Conservation (phyloP, 2,329 filamentous ascomycete genomes). For the Penicillium nordicum region DNA sequence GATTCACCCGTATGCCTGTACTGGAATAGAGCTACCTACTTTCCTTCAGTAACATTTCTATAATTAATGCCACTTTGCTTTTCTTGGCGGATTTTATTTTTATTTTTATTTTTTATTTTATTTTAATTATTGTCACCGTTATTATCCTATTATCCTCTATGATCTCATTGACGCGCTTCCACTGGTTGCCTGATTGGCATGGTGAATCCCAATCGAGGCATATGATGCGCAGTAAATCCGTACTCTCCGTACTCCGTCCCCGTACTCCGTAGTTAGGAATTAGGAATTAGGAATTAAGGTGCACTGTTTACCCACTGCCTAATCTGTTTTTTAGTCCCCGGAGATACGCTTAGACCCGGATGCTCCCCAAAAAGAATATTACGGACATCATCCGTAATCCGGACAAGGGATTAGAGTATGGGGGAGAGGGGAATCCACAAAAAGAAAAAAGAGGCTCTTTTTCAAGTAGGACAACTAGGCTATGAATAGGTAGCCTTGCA, state of each 20-base stretch:
- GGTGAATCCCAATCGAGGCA: not conserved
- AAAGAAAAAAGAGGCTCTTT: slow-evolving; percentile 5
- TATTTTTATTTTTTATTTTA: not conserved
- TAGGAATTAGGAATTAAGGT: not conserved
- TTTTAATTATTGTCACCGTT: not conserved
- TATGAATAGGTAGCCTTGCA: slow-evolving; percentile 11
- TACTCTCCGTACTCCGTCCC: not conserved
- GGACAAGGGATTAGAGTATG: not conserved
- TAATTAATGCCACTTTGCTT: not conserved
- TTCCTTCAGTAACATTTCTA: not conserved
- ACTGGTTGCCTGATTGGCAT: slow-evolving; percentile 13
- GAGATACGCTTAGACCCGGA: not conserved
- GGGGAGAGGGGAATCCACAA: not conserved
- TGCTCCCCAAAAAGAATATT: not conserved
- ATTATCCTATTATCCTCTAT: not conserved
- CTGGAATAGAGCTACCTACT: not conserved
- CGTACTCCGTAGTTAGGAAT: not conserved
- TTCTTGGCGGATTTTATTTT: not conserved
- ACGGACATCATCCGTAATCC: not conserved
- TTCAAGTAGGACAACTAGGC: slow-evolving; percentile 2
- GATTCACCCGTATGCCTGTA: slow-evolving; percentile 2
- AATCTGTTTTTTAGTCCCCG: not conserved
- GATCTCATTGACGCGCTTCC: slow-evolving; percentile 2
- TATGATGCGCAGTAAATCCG: slow-evolving; percentile 5
- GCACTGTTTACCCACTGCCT: not conserved